Base-by-base conservation (phyloP, 352 stramenopile genomes). In the Pythium plurisporium region DNA sequence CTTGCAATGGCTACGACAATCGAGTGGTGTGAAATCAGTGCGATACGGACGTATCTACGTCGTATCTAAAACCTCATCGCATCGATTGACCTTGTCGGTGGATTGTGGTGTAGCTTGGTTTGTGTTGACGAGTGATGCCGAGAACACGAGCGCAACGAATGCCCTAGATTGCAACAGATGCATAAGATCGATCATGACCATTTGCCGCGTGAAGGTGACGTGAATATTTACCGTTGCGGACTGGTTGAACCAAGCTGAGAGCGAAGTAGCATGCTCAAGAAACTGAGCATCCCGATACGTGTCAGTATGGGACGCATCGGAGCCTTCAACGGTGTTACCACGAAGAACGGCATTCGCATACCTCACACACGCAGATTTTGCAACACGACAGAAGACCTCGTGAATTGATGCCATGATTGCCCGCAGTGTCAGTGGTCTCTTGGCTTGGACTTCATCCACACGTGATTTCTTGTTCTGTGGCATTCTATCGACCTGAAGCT, bases 61-160 rank as follows among this genome's bases (percentile, higher is more conserved):
- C 9, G 17, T 25, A 46, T 31, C 4, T 25, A 40, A 29, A 52
- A 8, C 2, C 11, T 49, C 2, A 22, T 31, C 29, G 20, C 2
- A 48, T 42, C 12, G 11, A 30, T 25, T 30, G 19, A 64, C 57
- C 48, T 59, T 54, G 31, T 59, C 34, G 12, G 33, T 23, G 26
- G 4, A 17, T 10, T 40, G 34, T 10, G 14, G 23, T 4, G 26
- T 17, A 41, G 54, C 41, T 27, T 31, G 37, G 23, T 41, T 52
- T 4, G 42, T 31, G 40, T 67, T 67, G 15, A 31, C 26, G 23
- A 59, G 44, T 7, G 61, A 68, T 0, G 61, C 61, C 9, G 61
- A 50, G 33, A 68, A 68, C 4, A 68, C 61, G 2, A 68, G 30
- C n/a, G 61, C 54, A n/a, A 64, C 61, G 36, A 68, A 68, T 14